These are phyloP conservation scores for Cydonia oblonga DNA, from an alignment of 331 rosid species.

Conservation along the genomic window DNA sequence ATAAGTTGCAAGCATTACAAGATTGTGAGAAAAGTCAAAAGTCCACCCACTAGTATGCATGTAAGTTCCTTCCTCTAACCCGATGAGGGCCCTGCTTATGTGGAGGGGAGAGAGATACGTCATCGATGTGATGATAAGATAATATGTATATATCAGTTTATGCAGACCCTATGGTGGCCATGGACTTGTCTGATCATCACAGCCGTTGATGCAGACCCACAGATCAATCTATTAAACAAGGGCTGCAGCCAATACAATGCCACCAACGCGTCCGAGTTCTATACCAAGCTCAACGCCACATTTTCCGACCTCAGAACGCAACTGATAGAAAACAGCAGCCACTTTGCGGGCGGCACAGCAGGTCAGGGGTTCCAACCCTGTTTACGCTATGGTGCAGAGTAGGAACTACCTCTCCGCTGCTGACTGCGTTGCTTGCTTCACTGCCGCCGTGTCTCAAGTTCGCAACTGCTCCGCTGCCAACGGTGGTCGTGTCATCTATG, in stretches of 20 bases:
- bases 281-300: constrained; percentile 36
- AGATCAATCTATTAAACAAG: constrained; percentile 26
- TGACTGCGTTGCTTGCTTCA: constrained; percentile 43
- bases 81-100: too few relatives aligned
- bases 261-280: constrained; percentile 20
- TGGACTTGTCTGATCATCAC: neutral
- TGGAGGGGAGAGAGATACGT: neutral
- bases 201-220: constrained; percentile 29
- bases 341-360: constrained; percentile 37
- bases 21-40: too few relatives aligned
- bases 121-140: neutral
- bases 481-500: constrained; percentile 57
- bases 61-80: too few relatives aligned
- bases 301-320: constrained; percentile 20
- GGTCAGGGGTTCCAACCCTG: constrained; percentile 30
- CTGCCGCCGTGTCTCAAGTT: constrained; percentile 27
- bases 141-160: too few relatives aligned
- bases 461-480: constrained; percentile 49
- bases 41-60: too few relatives aligned
- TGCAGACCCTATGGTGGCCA: neutral
- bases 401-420: constrained; percentile 39
- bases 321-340: constrained; percentile 17
- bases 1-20: too few relatives aligned
- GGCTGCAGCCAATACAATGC: constrained; percentile 59
- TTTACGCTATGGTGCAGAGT: constrained; percentile 49